phyloP scores from a whole-genome alignment of 225 moss, liverwort and hornwort genomes.

The Polytrichum formosum region DNA sequence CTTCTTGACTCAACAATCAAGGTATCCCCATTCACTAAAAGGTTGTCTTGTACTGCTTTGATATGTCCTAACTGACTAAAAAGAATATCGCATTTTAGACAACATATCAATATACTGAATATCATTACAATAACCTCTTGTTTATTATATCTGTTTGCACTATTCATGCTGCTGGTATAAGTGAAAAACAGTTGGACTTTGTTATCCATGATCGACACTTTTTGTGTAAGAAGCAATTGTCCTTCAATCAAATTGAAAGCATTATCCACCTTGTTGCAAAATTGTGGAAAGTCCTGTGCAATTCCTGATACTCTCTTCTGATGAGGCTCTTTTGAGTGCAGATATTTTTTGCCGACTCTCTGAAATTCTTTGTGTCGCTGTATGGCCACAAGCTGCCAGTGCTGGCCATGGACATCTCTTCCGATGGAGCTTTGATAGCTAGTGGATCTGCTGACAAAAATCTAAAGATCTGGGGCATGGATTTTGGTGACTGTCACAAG shows the following conservation, averaged over 20 bases:
- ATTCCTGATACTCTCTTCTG: background rate
- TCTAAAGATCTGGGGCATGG: conserved; percentile 99
- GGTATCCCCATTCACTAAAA: conserved; percentile 26
- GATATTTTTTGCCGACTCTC: conserved; percentile 88
- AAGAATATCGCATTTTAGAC: too few species aligned
- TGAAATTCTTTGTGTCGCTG: conserved; percentile 96
- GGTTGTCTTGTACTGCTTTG: background rate
- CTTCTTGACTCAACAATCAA: conserved; percentile 95
- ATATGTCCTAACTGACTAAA: too few species aligned
- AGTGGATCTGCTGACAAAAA: conserved; percentile 99
- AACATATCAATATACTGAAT: too few species aligned
- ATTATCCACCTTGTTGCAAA: too few species aligned
- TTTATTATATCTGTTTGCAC: too few species aligned
- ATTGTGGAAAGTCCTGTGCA: background rate
- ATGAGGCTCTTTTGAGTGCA: conserved; percentile 22
- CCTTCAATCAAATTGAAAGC: too few species aligned
- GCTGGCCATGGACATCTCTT: conserved; percentile 95
- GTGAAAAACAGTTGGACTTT: too few species aligned
- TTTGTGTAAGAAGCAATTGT: too few species aligned
- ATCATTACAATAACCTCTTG: too few species aligned
- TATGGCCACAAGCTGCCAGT: conserved; percentile 98
- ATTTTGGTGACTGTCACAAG: conserved; percentile 97
- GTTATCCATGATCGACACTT: too few species aligned
- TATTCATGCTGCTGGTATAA: too few species aligned
- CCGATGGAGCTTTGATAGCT: conserved; percentile 84